Conservation (phyloP, 2,329 filamentous ascomycete genomes). For the Paraphoma chrysanthemicola region DNA sequence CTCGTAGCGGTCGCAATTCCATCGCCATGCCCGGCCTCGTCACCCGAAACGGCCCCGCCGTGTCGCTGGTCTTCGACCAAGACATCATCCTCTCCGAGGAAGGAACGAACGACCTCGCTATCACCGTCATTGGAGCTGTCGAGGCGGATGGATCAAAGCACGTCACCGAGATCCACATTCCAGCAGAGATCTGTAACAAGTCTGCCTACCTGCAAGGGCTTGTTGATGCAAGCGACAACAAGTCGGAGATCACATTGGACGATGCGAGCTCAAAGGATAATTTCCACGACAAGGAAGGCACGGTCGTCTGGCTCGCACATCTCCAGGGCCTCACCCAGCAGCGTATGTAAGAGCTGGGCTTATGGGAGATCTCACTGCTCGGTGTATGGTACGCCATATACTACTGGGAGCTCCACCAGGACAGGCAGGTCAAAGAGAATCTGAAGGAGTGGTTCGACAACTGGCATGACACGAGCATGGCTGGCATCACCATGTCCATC, state of each 20-base stretch:
- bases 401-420: slow-evolving; percentile 8
- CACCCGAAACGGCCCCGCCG: not conserved
- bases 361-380: slow-evolving; percentile 15
- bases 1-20: not conserved
- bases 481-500: slow-evolving; percentile 1
- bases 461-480: slow-evolving; percentile 14
- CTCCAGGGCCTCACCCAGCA: slow-evolving; percentile 14
- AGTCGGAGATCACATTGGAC: slow-evolving; percentile 15
- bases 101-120: slow-evolving; percentile 7
- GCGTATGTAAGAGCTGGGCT: slow-evolving; percentile 13
- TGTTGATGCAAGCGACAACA: slow-evolving; percentile 5
- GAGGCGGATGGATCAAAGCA: slow-evolving; percentile 10
- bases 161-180: slow-evolving; percentile 17
- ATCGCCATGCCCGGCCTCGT: slow-evolving; percentile 7
- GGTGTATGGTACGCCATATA: slow-evolving; percentile 18
- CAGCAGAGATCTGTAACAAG: slow-evolving; percentile 5
- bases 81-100: slow-evolving; percentile 10
- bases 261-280: slow-evolving; percentile 10
- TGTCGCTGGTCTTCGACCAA: slow-evolving; percentile 11
- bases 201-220: slow-evolving; percentile 12
- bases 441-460: slow-evolving; percentile 17
- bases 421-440: slow-evolving; percentile 3
- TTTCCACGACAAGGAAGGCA: slow-evolving; percentile 14
- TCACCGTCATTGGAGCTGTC: slow-evolving; percentile 12
- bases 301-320: slow-evolving; percentile 15